These are phyloP conservation scores for Alternaria brassicae DNA, from an alignment of 2,329 filamentous ascomycete species.

Conservation along the genomic window DNA sequence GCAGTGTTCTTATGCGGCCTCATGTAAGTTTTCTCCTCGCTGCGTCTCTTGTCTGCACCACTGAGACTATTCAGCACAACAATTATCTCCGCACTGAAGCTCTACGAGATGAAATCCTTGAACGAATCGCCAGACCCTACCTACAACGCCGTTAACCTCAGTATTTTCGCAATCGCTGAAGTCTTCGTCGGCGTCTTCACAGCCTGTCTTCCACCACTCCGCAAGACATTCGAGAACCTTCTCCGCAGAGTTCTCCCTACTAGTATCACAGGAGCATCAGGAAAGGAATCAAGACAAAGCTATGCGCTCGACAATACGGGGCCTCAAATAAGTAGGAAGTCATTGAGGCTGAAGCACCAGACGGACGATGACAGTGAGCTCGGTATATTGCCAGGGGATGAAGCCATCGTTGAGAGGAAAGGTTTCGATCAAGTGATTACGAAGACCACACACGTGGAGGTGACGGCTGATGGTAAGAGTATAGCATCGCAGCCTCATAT, in stretches of 20 bases:
- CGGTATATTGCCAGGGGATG: constrained; percentile 22
- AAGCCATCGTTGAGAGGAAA: neutral
- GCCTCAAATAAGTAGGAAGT: constrained; percentile 11
- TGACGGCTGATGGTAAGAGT: constrained; percentile 17
- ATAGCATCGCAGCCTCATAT: constrained; percentile 9
- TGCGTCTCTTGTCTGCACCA: neutral
- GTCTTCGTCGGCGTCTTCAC: constrained; percentile 39
- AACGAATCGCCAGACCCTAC: constrained; percentile 30
- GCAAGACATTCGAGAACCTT: constrained; percentile 34
- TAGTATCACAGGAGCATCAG: constrained; percentile 23
- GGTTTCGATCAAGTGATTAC: constrained; percentile 14
- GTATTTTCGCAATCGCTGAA: constrained; percentile 34
- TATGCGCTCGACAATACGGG: constrained; percentile 24
- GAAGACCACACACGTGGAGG: constrained; percentile 25
- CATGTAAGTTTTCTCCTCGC: constrained; percentile 21
- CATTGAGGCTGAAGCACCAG: constrained; percentile 11
- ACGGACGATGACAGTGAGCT: constrained; percentile 27
- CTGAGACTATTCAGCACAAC: constrained; percentile 28
- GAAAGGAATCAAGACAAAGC: constrained; percentile 22
- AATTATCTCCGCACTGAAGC: constrained; percentile 35
- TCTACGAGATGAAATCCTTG: constrained; percentile 35
- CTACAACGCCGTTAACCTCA: constrained; percentile 33
- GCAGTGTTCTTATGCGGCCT: constrained; percentile 37
- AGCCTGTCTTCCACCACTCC: constrained; percentile 35
- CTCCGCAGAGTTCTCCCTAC: constrained; percentile 29